These are phyloP conservation scores for Spiraea crenata DNA, from an alignment of 331 rosid genomes.

Conservation along the genomic window DNA sequence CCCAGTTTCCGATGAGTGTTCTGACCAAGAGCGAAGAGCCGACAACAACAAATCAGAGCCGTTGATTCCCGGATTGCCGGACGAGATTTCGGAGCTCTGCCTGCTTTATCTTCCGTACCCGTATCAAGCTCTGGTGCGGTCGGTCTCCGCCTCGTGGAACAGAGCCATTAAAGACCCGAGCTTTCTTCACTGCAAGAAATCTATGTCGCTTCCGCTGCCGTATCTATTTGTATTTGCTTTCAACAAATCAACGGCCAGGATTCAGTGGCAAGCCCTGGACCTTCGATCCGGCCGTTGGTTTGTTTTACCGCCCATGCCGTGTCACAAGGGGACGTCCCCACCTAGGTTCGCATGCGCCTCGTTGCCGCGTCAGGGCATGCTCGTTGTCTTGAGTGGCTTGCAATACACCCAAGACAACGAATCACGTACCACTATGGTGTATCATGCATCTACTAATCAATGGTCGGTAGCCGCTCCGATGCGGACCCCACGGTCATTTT, in stretches of 20 bases:
- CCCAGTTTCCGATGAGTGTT: not conserved
- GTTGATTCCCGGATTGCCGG: constrained; percentile 59
- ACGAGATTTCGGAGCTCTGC: constrained; percentile 61
- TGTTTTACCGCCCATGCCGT: constrained; percentile 46
- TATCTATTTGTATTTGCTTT: constrained; percentile 47
- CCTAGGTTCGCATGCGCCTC: constrained; percentile 36
- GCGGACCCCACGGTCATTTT: constrained; percentile 15
- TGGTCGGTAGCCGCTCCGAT: constrained; percentile 34
- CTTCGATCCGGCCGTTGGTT: constrained; percentile 64
- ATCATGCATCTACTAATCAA: constrained; percentile 40
- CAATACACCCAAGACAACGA: constrained; percentile 11
- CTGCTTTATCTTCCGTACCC: constrained; percentile 70
- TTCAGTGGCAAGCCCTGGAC: constrained; percentile 65
- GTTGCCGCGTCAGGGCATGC: constrained; percentile 50
- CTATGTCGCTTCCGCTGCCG: constrained; percentile 34
- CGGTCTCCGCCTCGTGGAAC: constrained; percentile 63
- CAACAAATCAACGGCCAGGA: constrained; percentile 33
- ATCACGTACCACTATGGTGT: constrained; percentile 21
- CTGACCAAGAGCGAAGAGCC: not conserved
- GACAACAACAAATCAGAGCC: constrained; percentile 9
- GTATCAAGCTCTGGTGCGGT: constrained; percentile 49
- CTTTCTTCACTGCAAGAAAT: constrained; percentile 33
- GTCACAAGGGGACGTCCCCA: constrained; percentile 2
- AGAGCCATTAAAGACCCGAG: constrained; percentile 40
- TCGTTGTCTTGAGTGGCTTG: constrained; percentile 38